Evolutionary conservation across 108 stramenopile genomes (phyloP).

Genomic region (Cylindrotheca closterium): DNA sequence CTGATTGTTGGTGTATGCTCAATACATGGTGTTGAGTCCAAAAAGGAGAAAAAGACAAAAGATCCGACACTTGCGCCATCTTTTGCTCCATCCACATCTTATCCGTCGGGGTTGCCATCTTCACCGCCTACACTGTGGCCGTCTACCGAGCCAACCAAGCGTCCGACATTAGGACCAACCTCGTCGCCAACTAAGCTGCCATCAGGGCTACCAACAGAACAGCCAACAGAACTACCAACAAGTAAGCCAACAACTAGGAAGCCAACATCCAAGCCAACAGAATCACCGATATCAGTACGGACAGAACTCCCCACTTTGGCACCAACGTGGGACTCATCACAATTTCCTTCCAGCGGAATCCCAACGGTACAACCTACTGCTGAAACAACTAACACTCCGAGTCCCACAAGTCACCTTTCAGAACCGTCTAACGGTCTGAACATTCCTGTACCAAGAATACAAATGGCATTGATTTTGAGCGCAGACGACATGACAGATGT

Average conservation of each 20-base stretch:
- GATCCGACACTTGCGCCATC: not conserved
- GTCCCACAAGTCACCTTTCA: not conserved
- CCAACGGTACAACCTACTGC: not conserved
- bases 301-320: conserved; percentile 1
- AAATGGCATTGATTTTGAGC: conserved; percentile 9
- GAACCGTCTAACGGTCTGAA: not conserved
- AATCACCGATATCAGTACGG: conserved; percentile 1
- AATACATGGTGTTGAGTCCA: not conserved
- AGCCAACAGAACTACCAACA: conserved; percentile 2
- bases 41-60: not conserved
- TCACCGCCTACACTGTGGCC: not conserved
- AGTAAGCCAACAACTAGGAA: too few relatives aligned
- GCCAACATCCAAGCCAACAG: not conserved
- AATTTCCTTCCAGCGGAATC: not conserved
- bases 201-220: conserved; percentile 4
- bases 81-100: not conserved
- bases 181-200: not conserved
- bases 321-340: conserved; percentile 1
- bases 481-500: conserved; percentile 9
- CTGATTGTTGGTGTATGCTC: not conserved
- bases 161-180: not conserved
- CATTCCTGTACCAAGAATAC: not conserved
- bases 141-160: not conserved
- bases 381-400: not conserved
- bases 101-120: not conserved